Evolutionary conservation across 2,329 filamentous ascomycete genomes (phyloP).

Genomic region (Penicillium carneum): DNA sequence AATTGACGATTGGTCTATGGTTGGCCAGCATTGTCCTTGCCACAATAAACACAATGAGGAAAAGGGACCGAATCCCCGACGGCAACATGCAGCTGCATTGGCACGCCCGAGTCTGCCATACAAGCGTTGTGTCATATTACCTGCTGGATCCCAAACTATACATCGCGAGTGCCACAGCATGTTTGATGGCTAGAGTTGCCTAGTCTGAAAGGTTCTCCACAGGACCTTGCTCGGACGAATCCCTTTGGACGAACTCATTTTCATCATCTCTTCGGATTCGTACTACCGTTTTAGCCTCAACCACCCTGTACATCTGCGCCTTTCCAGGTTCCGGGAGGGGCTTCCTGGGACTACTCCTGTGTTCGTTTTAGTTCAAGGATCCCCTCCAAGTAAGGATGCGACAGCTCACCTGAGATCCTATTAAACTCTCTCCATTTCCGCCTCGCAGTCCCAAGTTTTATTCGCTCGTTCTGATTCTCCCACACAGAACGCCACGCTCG

Average conservation of each 20-base stretch:
- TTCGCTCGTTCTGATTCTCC: slow-evolving; percentile 9
- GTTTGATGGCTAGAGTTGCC: slow-evolving; percentile 7
- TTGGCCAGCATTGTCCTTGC: slow-evolving; percentile 6
- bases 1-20: slow-evolving; percentile 2
- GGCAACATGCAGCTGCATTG: background rate
- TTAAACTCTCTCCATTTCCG: slow-evolving; percentile 29
- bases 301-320: slow-evolving; percentile 19
- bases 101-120: background rate
- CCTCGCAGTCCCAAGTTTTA: slow-evolving; percentile 22
- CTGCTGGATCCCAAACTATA: slow-evolving; percentile 1
- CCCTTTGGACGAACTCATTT: slow-evolving; percentile 13
- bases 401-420: slow-evolving; percentile 30
- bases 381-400: slow-evolving; percentile 26
- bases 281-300: slow-evolving; percentile 32
- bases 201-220: background rate
- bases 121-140: slow-evolving; percentile 15
- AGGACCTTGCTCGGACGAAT: slow-evolving; percentile 10
- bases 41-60: slow-evolving; percentile 11
- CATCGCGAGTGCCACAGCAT: slow-evolving; percentile 5
- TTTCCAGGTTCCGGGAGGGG: slow-evolving; percentile 26
- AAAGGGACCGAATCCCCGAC: background rate
- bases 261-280: slow-evolving; percentile 15
- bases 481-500: slow-evolving; percentile 7
- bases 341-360: slow-evolving; percentile 21
- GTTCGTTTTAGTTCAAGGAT: slow-evolving; percentile 27